Conservation (phyloP, 495 filamentous ascomycete species). For the Pseudoneurospora amorphoporcata region DNA sequence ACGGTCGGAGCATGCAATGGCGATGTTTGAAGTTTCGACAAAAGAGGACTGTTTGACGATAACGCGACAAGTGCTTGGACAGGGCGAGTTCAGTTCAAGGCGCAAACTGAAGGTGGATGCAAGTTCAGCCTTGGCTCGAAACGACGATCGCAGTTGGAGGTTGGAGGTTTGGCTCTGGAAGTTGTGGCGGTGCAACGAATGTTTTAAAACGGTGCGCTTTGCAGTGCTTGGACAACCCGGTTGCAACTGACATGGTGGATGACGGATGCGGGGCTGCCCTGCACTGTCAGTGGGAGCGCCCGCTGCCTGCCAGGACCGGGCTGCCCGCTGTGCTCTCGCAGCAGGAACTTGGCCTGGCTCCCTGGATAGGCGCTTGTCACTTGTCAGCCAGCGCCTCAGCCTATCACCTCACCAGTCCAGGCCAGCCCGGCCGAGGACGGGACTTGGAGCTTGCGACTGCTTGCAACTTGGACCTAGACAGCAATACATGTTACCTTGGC, state of each 20-base stretch:
- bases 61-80: background rate
- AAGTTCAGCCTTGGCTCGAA: background rate
- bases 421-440: background rate
- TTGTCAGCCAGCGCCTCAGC: background rate
- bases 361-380: background rate
- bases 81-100: background rate
- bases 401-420: background rate
- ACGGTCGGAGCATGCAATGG: background rate
- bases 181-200: background rate
- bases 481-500: constrained; percentile 11
- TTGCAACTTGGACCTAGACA: background rate
- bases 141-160: background rate
- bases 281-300: background rate
- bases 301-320: background rate
- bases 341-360: background rate
- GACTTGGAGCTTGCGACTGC: constrained; percentile 16
- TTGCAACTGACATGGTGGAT: background rate
- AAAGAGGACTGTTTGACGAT: background rate
- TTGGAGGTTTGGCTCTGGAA: background rate
- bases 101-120: background rate
- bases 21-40: background rate
- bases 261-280: background rate
- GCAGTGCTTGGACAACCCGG: background rate
- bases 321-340: background rate
- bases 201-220: background rate